A percentile compares a stretch with the other conserved stretches of the same genome.
Conservation (phyloP, 176 grass and related monocot genomes). For the Rhipidocladum racemiflorum region DNA sequence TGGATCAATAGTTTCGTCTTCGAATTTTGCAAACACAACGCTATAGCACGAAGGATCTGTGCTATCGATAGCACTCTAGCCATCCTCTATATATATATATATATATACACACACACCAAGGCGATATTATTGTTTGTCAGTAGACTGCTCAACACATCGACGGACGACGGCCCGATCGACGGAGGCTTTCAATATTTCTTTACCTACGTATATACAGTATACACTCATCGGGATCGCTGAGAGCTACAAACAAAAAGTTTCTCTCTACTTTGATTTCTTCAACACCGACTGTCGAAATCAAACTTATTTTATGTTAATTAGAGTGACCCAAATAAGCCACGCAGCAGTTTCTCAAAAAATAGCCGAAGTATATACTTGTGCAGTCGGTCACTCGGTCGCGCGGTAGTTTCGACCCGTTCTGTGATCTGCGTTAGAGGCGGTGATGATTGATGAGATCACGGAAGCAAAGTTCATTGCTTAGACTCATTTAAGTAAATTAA, state of each 20-base stretch:
- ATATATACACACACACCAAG: too few species aligned
- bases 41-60: too few species aligned
- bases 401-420: neutral
- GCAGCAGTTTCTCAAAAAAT: too few species aligned
- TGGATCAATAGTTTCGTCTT: too few species aligned
- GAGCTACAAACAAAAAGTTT: neutral
- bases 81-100: too few species aligned
- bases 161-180: neutral
- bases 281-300: neutral
- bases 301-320: neutral
- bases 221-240: neutral
- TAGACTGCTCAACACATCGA: neutral
- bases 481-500: neutral
- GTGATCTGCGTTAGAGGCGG: neutral
- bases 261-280: neutral
- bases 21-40: too few species aligned
- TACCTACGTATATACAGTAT: neutral
- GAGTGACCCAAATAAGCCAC: neutral
- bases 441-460: neutral
- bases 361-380: neutral
- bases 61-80: too few species aligned
- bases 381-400: too few species aligned
- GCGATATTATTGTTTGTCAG: neutral
- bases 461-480: neutral
- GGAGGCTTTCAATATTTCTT: neutral